phyloP scores from a whole-genome alignment of 2,329 filamentous ascomycete species.

The Monosporascus cannonballus region DNA sequence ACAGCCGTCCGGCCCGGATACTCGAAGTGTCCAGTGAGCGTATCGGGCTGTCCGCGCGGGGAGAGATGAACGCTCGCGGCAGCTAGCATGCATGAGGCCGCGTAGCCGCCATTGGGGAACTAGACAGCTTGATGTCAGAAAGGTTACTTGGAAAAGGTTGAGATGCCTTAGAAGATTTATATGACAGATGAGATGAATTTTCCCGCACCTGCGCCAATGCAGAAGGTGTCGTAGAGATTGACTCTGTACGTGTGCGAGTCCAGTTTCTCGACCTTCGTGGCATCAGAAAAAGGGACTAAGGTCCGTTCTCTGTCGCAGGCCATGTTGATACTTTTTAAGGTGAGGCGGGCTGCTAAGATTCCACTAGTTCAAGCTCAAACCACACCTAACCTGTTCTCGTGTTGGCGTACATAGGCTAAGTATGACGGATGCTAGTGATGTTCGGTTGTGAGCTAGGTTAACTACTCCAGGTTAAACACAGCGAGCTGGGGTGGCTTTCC shows the following conservation, averaged over 20 bases:
- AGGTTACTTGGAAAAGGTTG: background rate
- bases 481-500: too few relatives aligned
- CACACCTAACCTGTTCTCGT: background rate
- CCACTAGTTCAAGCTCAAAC: too few relatives aligned
- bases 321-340: background rate
- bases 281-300: constrained; percentile 15
- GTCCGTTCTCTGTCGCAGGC: background rate
- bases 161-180: background rate
- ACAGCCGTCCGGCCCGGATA: constrained; percentile 10
- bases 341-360: too few relatives aligned
- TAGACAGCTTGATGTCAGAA: constrained; percentile 1
- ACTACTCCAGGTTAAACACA: too few relatives aligned
- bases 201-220: constrained; percentile 18
- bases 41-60: constrained; percentile 7
- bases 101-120: constrained; percentile 24
- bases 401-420: background rate
- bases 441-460: too few relatives aligned
- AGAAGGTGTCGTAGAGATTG: constrained; percentile 13
- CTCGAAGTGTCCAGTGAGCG: constrained; percentile 14
- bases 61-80: constrained; percentile 13
- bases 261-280: constrained; percentile 13
- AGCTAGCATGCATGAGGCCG: constrained; percentile 15
- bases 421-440: too few relatives aligned
- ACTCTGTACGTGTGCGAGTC: constrained; percentile 19
- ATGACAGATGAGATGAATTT: background rate